A percentile compares a stretch with the other conserved stretches of the same genome.
Evolutionary conservation across 768 basidiomycete genomes (phyloP).

Genomic region (Calocybe indica): DNA sequence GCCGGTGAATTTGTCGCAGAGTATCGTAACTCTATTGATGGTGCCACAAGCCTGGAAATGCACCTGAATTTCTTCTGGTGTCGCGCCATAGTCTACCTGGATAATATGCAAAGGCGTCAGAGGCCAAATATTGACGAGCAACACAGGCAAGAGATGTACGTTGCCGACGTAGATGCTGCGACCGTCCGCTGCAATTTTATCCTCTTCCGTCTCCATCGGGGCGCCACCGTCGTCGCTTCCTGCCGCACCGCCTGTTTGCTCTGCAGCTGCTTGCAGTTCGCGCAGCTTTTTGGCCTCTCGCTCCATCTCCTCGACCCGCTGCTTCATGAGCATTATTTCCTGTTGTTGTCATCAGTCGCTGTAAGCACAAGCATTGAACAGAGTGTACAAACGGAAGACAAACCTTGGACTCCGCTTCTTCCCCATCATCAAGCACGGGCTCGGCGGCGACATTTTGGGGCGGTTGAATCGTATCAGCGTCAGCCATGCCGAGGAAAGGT

Average conservation of each 20-base stretch:
- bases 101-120: slow-evolving; percentile 3
- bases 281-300: slow-evolving; percentile 82
- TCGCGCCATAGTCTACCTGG: slow-evolving; percentile 95
- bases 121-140: slow-evolving; percentile 6
- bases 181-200: slow-evolving; percentile 71
- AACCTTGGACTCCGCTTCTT: slow-evolving; percentile 62
- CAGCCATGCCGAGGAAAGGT: slow-evolving; percentile 34
- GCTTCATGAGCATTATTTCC: slow-evolving; percentile 90
- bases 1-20: slow-evolving; percentile 99
- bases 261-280: slow-evolving; percentile 78
- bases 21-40: slow-evolving; percentile 97
- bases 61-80: slow-evolving; percentile 95
- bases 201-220: slow-evolving; percentile 79
- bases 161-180: slow-evolving; percentile 96
- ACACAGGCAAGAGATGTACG: slow-evolving; percentile 44
- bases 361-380: slow-evolving; percentile 9
- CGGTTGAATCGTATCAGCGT: slow-evolving; percentile 41
- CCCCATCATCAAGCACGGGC: slow-evolving; percentile 46
- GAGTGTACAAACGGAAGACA: slow-evolving; percentile 5
- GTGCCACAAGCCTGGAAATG: slow-evolving; percentile 98
- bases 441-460: slow-evolving; percentile 28
- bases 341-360: too few species aligned
- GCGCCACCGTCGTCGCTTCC: slow-evolving; percentile 39
- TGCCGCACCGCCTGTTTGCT: slow-evolving; percentile 44
- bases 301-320: slow-evolving; percentile 91